Evolutionary conservation across 805 yeast species (phyloP).

Genomic region (Metschnikowia borealis): DNA sequence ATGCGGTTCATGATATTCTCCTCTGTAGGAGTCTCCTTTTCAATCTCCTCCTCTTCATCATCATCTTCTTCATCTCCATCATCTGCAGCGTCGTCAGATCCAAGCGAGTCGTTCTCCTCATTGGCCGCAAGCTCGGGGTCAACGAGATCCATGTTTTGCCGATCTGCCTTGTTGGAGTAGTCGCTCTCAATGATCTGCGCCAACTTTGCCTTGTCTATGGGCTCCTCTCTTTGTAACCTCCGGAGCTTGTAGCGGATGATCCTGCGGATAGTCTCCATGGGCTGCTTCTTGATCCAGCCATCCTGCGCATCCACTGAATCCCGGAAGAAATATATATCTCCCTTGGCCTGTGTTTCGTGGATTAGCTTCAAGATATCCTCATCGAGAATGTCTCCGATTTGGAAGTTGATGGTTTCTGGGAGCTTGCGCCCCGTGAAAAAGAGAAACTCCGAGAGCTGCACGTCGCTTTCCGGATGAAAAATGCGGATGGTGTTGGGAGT

Average conservation of each 20-base stretch:
- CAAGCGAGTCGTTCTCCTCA: constrained; percentile 10
- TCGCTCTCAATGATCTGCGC: constrained; percentile 42
- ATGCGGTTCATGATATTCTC: constrained; percentile 32
- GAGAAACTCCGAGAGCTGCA: constrained; percentile 35
- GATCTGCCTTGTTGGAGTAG: constrained; percentile 23
- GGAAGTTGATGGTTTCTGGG: constrained; percentile 70
- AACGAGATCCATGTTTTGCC: not conserved
- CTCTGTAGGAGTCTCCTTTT: constrained; percentile 8
- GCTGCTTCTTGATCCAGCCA: constrained; percentile 75
- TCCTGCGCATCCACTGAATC: constrained; percentile 47
- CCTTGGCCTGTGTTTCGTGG: constrained; percentile 26
- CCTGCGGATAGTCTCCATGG: constrained; percentile 60
- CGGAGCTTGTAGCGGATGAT: constrained; percentile 70
- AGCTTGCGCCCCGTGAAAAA: constrained; percentile 67
- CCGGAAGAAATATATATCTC: constrained; percentile 31
- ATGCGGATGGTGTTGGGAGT: constrained; percentile 25
- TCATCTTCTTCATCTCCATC: constrained; percentile 18
- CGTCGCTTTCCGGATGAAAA: constrained; percentile 13
- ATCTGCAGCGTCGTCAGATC: constrained; percentile 20
- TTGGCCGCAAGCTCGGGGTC: constrained; percentile 15
- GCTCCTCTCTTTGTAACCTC: constrained; percentile 50
- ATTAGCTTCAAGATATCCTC: constrained; percentile 51
- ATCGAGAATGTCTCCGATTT: constrained; percentile 74
- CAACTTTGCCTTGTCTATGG: constrained; percentile 40
- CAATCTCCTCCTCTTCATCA: constrained; percentile 21